Base-by-base conservation (phyloP, 2,329 filamentous ascomycete genomes). In the Malbranchea zuffiana region DNA sequence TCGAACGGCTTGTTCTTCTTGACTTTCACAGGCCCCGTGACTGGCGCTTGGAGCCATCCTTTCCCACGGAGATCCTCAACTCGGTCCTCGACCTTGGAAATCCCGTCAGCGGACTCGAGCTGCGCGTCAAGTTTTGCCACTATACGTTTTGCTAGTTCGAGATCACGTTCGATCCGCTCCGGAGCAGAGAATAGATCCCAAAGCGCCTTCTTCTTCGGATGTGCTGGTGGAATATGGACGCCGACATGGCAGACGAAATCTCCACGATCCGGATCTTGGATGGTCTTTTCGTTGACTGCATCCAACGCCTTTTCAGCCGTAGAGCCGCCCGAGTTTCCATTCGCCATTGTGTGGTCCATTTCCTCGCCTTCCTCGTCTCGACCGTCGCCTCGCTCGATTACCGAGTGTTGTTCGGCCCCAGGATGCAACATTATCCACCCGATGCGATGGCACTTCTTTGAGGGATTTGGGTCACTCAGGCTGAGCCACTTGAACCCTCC, bases 161-260 rank as follows among this genome's bases (percentile, higher is more conserved):
- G 70, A 53, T 98, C 90, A 45, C 87, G 86, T 45, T 92, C 84
- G 44, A 98, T 81, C 35, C 92, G 79, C 56, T 98, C 88, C 0
- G 90, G 87, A 0, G 87, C 79, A 2, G 88, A 96, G 56, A 96
- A 96, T 6, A 96, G 68, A 59, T 96, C 88, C 88, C 88, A 96
- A 2, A 96, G 65, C 0, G 88, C 88, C 66, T 96, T 96, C 68
- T 94, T 95, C 38, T 88, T 73, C 2, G 86, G 83, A 39, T 85
- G 78, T 24, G 73, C 72, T 2, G 88, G 86, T 3, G 90, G 87
- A 43, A 86, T 86, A 60, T 98, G 90, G 15, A 98, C 82, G 42
- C 90, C 90, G 33, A 96, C 90, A 53, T 98, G 90, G 55, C 90
- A 95, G 19, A 88, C 88, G 57, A 98, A 98, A 56, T 98, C 90